Evolutionary conservation across 2,329 filamentous ascomycete genomes (phyloP), one percentile per base, ranked within the genome.

Genomic region (Pyricularia grisea): DNA sequence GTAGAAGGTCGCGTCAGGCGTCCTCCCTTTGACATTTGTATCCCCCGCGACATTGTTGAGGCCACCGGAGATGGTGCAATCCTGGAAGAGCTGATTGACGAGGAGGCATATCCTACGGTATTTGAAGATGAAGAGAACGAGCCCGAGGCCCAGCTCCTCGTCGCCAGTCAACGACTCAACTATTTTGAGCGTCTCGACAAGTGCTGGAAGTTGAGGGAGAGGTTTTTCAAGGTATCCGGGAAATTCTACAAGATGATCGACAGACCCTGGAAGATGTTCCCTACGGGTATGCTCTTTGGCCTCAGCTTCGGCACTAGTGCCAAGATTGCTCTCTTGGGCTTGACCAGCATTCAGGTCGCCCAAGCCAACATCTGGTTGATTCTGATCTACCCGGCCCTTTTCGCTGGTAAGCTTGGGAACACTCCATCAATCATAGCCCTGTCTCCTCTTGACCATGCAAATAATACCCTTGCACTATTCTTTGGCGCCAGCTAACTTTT

Each of bases 301-400:
- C 83, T 98, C 0, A 95, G 94, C 0, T 98, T 99, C 77, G 95
- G 98, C 77, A 98, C 95, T 0, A 96, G 92, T 60, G 97, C 92
- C 9, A 94, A 99, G 78, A 92, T 98, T 74, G 94, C 95, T 0
- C 85, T 99, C 9, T 80, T 99, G 0, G 95, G 94, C 0, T 97
- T 98, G 72, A 91, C 92, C 0, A 93, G 91, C 33, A 27, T 61
- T 12, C 58, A 61, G 12, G 25, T 61, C 4, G n/a, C 58, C 11
- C n/a, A 17, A 61, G n/a, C 10, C n/a, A 61, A 61, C 23, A 88
- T 99, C 1, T 99, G 95, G 95, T 81, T 97, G 17, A 98, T 98
- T 70, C 78, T 98, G 36, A 90, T 99, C 67, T 97, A 97, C 70
- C 95, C 95, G 0, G 78, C 94, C 0, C 81, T 98, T 0, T 98